Evolutionary conservation across 129 eudicot species (phyloP), one percentile per base, ranked within the genome.

Genomic region (Smallanthus sonchifolius): DNA sequence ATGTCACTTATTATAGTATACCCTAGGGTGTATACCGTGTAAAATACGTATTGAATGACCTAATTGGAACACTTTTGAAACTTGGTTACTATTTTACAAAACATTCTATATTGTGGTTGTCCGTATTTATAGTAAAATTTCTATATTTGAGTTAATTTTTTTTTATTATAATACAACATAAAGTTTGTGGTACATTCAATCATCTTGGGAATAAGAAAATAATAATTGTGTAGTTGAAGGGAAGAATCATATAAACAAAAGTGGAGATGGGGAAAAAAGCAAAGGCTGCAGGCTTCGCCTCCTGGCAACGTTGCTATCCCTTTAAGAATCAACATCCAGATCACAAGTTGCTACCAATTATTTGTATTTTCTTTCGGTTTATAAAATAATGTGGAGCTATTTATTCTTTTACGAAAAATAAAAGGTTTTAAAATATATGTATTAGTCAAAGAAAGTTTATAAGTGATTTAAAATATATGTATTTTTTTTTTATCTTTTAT

Each of bases 251-350:
- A 79, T 52, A 71, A 62, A 71, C 78, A 71, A 78, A 24, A 63
- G 67, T 16, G 60, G 39, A 40, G 55, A 78, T 71, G 57, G 70
- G 63, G 38, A 34, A 61, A 73, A 73, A 70, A 83, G 82, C 70
- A 78, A 83, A 83, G 69, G 83, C 80, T 68, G 86, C 80, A 74
- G 49, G 45, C 74, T 63, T 75, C 66, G 20, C 64, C 73, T 78
- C 63, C 67, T 56, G 84, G 72, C 85, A 78, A 73, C 59, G 77
- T 83, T 83, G 79, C 83, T 78, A 74, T 83, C 72, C 77, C 83
- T 83, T 78, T 60, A 74, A 75, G 86, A 69, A 78, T 83, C 80
- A 75, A 49, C 77, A 65, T 79, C 69, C 74, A 44, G 66, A 40
- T 67, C 73, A 79, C 42, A 70, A 35, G 39, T 65, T 72, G 61